Conservation (phyloP, 768 basidiomycete species). For the Collybia mongolica region DNA sequence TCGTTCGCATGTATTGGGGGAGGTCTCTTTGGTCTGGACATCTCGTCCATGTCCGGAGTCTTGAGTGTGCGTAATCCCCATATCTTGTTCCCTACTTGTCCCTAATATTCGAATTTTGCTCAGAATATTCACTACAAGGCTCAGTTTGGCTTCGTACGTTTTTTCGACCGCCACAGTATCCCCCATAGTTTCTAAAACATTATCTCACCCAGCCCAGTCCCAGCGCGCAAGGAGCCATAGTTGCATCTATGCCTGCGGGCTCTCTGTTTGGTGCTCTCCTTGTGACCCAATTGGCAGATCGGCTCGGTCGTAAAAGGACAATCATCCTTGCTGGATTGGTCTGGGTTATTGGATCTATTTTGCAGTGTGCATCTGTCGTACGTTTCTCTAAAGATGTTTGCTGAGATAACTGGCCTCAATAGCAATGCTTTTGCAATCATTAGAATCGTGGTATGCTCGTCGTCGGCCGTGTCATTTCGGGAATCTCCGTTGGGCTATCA, state of each 20-base stretch:
- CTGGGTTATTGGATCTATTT: constrained; percentile 70
- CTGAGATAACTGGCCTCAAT: too few relatives aligned
- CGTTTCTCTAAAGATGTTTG: constrained; percentile 7
- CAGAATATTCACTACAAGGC: constrained; percentile 38
- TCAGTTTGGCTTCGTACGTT: constrained; percentile 33
- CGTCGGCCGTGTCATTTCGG: constrained; percentile 65
- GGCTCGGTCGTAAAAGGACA: constrained; percentile 62
- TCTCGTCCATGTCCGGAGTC: constrained; percentile 81
- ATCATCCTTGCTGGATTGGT: constrained; percentile 66
- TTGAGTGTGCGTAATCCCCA: constrained; percentile 42
- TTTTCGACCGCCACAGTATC: background rate
- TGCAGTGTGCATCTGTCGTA: constrained; percentile 64
- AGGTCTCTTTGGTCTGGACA: constrained; percentile 78
- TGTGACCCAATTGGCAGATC: constrained; percentile 63
- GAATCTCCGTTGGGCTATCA: constrained; percentile 65
- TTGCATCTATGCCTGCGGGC: constrained; percentile 79
- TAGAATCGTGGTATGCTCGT: constrained; percentile 78
- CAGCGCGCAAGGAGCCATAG: constrained; percentile 66
- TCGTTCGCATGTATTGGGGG: constrained; percentile 83
- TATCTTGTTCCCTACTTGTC: background rate
- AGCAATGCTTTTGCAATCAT: background rate
- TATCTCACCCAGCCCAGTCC: constrained; percentile 38
- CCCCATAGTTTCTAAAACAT: background rate
- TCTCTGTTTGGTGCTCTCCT: constrained; percentile 66
- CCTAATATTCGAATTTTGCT: background rate